Conservation (phyloP, 352 stramenopile genomes). For the Discostella stelligera region DNA sequence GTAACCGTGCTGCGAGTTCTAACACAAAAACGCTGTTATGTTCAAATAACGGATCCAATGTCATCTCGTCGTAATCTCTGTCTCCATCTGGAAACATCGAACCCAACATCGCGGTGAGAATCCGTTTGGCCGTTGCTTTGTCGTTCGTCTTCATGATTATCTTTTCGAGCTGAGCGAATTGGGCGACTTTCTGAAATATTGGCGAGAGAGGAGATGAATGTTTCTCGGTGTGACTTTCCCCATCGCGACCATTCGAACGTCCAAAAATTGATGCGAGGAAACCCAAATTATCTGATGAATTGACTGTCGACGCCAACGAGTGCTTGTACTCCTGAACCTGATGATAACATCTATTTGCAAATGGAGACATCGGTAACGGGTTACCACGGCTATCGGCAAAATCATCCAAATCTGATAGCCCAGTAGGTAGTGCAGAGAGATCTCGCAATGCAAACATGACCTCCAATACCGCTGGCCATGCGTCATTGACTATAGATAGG, state of each 20-base stretch:
- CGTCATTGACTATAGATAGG: slow-evolving; percentile 42
- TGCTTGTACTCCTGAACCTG: slow-evolving; percentile 55
- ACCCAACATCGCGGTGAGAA: slow-evolving; percentile 54
- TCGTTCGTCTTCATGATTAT: slow-evolving; percentile 63
- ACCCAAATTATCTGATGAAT: slow-evolving; percentile 16
- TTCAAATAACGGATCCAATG: slow-evolving; percentile 57
- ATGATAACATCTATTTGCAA: slow-evolving; percentile 54
- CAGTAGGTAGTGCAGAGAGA: slow-evolving; percentile 53
- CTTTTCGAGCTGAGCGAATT: slow-evolving; percentile 60
- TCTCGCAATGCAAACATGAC: slow-evolving; percentile 70
- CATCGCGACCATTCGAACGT: slow-evolving; percentile 8
- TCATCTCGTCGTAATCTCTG: slow-evolving; percentile 20
- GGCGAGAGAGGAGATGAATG: slow-evolving; percentile 50
- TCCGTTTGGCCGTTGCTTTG: slow-evolving; percentile 51
- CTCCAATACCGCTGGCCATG: slow-evolving; percentile 65
- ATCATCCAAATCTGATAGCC: slow-evolving; percentile 73
- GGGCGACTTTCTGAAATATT: slow-evolving; percentile 46
- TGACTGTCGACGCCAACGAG: slow-evolving; percentile 14
- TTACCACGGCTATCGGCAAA: slow-evolving; percentile 79
- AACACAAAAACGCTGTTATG: slow-evolving; percentile 70
- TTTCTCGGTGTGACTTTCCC: slow-evolving; percentile 3
- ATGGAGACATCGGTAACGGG: slow-evolving; percentile 62
- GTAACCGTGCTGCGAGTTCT: slow-evolving; percentile 59
- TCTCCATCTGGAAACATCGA: slow-evolving; percentile 52
- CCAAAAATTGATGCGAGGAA: slow-evolving; percentile 37